Conservation (phyloP, 2,329 filamentous ascomycete species). For the Verticillium isaacii region DNA sequence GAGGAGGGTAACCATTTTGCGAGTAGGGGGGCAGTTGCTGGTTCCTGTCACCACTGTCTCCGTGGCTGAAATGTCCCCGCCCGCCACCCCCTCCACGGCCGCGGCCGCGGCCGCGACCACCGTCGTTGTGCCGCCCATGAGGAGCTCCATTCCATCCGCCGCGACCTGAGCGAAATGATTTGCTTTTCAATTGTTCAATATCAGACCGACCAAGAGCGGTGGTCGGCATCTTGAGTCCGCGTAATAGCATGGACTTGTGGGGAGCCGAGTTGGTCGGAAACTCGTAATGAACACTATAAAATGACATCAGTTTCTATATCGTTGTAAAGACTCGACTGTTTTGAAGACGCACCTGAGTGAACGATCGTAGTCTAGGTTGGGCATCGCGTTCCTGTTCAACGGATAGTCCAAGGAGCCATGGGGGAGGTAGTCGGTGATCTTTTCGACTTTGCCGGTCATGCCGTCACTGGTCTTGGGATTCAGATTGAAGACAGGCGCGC, state of each 20-base stretch:
- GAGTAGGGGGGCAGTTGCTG: constrained; percentile 10
- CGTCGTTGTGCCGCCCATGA: constrained; percentile 36
- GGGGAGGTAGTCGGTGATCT: constrained; percentile 78
- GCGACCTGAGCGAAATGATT: constrained; percentile 62
- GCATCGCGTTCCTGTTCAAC: constrained; percentile 65
- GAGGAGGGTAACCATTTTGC: neutral
- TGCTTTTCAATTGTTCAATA: constrained; percentile 65
- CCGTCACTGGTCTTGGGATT: constrained; percentile 73
- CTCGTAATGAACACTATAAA: constrained; percentile 71
- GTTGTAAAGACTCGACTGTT: neutral
- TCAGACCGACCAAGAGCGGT: constrained; percentile 72
- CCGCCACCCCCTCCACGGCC: constrained; percentile 4
- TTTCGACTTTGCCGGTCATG: constrained; percentile 74
- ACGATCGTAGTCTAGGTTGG: constrained; percentile 76
- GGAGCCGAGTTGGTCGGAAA: constrained; percentile 65
- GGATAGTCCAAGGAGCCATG: constrained; percentile 78
- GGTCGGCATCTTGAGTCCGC: constrained; percentile 69
- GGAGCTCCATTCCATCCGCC: constrained; percentile 62
- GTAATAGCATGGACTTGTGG: constrained; percentile 92
- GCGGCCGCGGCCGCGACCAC: constrained; percentile 27
- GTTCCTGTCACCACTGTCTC: constrained; percentile 16
- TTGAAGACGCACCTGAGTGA: constrained; percentile 68
- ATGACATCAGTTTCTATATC: neutral
- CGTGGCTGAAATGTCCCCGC: constrained; percentile 49
- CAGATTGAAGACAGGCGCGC: constrained; percentile 61